A percentile compares a stretch with the other conserved stretches of the same genome.
These are phyloP conservation scores for Silene uniflora DNA, from an alignment of 148 eudicot genomes.

Conservation along the genomic window DNA sequence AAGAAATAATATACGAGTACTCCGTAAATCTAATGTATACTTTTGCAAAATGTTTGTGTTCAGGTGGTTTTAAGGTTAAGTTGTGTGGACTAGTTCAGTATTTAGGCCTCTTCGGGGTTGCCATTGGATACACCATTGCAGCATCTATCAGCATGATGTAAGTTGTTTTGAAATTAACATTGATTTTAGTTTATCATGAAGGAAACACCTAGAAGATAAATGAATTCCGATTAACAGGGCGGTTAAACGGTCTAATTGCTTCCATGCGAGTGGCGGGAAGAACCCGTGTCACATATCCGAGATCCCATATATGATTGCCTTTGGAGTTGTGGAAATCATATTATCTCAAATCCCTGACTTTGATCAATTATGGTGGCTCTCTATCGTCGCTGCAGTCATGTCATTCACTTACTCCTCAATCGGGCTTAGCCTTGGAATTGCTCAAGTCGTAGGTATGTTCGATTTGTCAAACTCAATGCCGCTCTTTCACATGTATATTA, in stretches of 20 bases:
- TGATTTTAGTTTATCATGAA: not conserved
- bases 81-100: slow-evolving; percentile 64
- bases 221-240: slow-evolving; percentile 36
- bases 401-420: slow-evolving; percentile 47
- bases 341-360: slow-evolving; percentile 51
- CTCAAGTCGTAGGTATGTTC: slow-evolving; percentile 38
- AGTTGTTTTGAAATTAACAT: slow-evolving; percentile 4
- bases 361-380: slow-evolving; percentile 46
- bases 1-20: too few relatives aligned
- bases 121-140: slow-evolving; percentile 66
- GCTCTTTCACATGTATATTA: too few relatives aligned
- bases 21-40: not conserved
- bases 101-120: slow-evolving; percentile 46
- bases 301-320: slow-evolving; percentile 45
- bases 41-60: not conserved
- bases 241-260: slow-evolving; percentile 43
- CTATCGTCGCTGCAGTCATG: slow-evolving; percentile 49
- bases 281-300: slow-evolving; percentile 40
- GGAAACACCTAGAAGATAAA: not conserved
- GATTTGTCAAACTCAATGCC: not conserved
- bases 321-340: slow-evolving; percentile 38
- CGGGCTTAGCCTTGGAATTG: slow-evolving; percentile 42
- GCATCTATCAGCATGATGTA: slow-evolving; percentile 71
- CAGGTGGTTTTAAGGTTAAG: slow-evolving; percentile 53
- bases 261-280: slow-evolving; percentile 38